Percentiles rank a stretch among this genome's conserved stretches.
These are phyloP conservation scores for Yamadazyma oceani DNA, from an alignment of 1,139 yeast species.

Conservation along the genomic window DNA sequence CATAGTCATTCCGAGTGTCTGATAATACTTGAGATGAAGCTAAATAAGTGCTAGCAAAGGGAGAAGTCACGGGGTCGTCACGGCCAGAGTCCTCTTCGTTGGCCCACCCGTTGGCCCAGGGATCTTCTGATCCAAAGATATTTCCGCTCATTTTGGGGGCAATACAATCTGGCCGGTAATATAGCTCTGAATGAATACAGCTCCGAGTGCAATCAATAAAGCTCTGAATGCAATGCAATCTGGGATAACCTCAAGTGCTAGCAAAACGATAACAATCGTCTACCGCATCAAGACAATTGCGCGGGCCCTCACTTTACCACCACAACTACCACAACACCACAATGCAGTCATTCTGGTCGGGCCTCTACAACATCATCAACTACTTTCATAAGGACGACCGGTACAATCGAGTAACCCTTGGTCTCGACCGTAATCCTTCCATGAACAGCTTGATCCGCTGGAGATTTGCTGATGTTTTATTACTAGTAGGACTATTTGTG, in stretches of 20 bases:
- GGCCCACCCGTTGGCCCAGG: constrained; percentile 48
- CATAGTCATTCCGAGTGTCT: constrained; percentile 1
- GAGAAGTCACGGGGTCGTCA: constrained; percentile 8
- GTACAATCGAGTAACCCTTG: constrained; percentile 53
- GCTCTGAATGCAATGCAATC: too few relatives aligned
- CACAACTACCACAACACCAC: too few relatives aligned
- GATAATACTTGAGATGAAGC: constrained; percentile 28
- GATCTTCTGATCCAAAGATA: constrained; percentile 29
- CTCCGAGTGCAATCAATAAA: too few relatives aligned
- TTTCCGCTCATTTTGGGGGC: constrained; percentile 4
- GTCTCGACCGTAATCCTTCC: constrained; percentile 35
- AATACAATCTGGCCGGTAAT: not conserved
- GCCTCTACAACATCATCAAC: constrained; percentile 14
- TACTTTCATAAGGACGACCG: constrained; percentile 23
- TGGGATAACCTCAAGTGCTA: too few relatives aligned
- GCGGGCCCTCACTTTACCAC: too few relatives aligned
- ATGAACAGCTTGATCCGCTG: constrained; percentile 44
- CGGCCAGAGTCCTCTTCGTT: constrained; percentile 14
- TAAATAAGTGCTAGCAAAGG: constrained; percentile 19
- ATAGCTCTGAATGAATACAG: too few relatives aligned
- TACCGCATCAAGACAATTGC: too few relatives aligned
- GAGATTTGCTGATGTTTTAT: constrained; percentile 58
- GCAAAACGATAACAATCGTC: too few relatives aligned
- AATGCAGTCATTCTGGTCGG: too few relatives aligned
- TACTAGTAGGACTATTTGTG: constrained; percentile 41